These are phyloP conservation scores for Leptographium procerum DNA, from an alignment of 2,329 filamentous ascomycete species.

Conservation along the genomic window DNA sequence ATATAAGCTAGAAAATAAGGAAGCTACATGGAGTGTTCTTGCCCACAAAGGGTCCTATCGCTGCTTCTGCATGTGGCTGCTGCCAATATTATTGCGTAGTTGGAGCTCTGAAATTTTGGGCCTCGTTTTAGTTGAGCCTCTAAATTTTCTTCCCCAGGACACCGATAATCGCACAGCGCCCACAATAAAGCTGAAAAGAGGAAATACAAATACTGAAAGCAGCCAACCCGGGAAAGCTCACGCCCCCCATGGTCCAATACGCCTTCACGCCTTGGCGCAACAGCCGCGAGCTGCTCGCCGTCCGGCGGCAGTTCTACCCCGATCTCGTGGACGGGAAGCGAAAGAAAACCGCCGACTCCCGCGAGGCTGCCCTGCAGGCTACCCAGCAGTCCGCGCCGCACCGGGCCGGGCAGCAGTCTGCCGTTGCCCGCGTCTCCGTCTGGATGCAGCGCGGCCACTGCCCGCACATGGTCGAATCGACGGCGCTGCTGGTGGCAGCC, in stretches of 20 bases:
- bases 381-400: background rate
- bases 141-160: background rate
- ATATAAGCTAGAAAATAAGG: too few relatives aligned
- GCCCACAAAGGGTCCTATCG: background rate
- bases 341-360: background rate
- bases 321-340: constrained; percentile 9
- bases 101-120: background rate
- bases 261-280: constrained; percentile 64
- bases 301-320: constrained; percentile 55
- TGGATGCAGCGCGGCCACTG: constrained; percentile 66
- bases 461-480: constrained; percentile 70
- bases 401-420: constrained; percentile 26
- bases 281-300: constrained; percentile 50
- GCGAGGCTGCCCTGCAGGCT: background rate
- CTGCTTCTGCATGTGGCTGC: background rate
- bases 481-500: constrained; percentile 49
- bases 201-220: too few relatives aligned
- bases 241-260: constrained; percentile 50
- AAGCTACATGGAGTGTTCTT: background rate
- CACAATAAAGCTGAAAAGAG: too few relatives aligned
- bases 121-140: background rate
- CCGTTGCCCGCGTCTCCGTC: constrained; percentile 49
- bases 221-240: background rate
- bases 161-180: background rate
- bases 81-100: too few relatives aligned